Evolutionary conservation across 352 stramenopile species (phyloP), one percentile per base, ranked within the genome.

Genomic region (Aphanomyces stellatus): DNA sequence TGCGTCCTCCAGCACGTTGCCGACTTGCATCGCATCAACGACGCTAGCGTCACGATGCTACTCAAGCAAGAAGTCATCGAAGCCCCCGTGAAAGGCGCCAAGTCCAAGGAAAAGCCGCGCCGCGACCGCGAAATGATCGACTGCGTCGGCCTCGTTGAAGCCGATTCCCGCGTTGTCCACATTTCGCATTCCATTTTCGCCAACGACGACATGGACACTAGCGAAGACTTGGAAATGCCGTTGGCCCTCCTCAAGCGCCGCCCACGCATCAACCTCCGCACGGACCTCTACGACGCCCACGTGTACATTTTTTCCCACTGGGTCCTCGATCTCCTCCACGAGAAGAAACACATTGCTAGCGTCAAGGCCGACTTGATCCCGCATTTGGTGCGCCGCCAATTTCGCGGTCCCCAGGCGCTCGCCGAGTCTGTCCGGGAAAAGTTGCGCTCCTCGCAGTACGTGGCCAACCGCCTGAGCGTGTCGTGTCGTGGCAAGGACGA

Each of bases 231-330:
- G 71, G 86, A 87, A 71, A 73, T 93, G 59, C 69, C 81, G 73
- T 89, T 90, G 76, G 78, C 78, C 55, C 73, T 93, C 40, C 77
- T 88, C 51, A 88, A 91, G 76, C 77, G 82, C 48, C 76, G 77
- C 28, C 80, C 77, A 59, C 79, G 85, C 63, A 80, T 93, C 51
- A 80, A 84, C 60, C 73, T 93, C 55, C 85, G 88, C 71, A 82
- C 82, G 71, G 82, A 93, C 40, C 71, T 91, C 55, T 91, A 90
- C 69, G 85, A 93, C 60, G 73, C 79, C 41, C 85, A 93, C 68
- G 83, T 93, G 43, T 93, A 91, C 78, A 86, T 93, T 62, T 93
- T 93, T 60, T 83, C 85, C 46, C 82, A 90, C 69, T 91, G 85
- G 82, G 82, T 93, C 49, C 63, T 93, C 8, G 80, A 90, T 31